Evolutionary conservation across 2,329 filamentous ascomycete species (phyloP).

Genomic region (Podosphaera xanthii): DNA sequence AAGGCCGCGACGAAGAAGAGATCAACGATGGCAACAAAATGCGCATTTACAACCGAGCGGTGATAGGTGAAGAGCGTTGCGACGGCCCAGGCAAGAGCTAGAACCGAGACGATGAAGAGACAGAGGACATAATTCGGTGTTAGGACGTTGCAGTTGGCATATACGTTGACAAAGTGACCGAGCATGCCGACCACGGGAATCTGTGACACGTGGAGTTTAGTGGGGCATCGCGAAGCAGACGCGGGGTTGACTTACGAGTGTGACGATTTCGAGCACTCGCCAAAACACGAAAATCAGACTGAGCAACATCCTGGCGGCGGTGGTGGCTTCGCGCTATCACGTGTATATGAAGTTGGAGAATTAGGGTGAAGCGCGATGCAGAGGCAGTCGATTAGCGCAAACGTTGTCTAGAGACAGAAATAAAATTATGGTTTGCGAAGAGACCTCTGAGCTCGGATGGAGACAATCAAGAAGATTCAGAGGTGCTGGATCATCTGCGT

Average conservation of each 20-base stretch:
- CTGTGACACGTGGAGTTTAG: slow-evolving; percentile 17
- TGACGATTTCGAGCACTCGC: slow-evolving; percentile 38
- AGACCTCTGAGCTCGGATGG: too few species aligned
- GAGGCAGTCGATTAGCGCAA: too few species aligned
- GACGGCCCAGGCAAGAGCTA: slow-evolving; percentile 39
- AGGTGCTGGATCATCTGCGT: too few species aligned
- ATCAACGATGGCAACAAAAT: slow-evolving; percentile 37
- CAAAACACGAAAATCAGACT: slow-evolving; percentile 39
- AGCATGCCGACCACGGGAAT: slow-evolving; percentile 45
- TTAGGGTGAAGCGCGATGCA: too few species aligned
- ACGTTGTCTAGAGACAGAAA: too few species aligned
- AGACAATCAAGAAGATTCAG: too few species aligned
- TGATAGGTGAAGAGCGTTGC: slow-evolving; percentile 45
- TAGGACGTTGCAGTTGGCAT: slow-evolving; percentile 30
- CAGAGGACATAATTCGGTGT: slow-evolving; percentile 40
- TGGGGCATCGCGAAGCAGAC: not conserved
- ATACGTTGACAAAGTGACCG: slow-evolving; percentile 40
- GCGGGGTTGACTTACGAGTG: slow-evolving; percentile 26
- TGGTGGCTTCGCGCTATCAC: not conserved
- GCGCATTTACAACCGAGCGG: slow-evolving; percentile 35
- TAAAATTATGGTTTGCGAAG: too few species aligned
- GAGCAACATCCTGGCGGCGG: slow-evolving; percentile 28
- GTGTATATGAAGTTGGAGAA: too few species aligned
- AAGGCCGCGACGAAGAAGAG: slow-evolving; percentile 38
- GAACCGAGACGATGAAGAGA: slow-evolving; percentile 42